These are phyloP conservation scores for Xylariaceae sp. DNA, from an alignment of 2,329 filamentous ascomycete genomes.

Conservation along the genomic window DNA sequence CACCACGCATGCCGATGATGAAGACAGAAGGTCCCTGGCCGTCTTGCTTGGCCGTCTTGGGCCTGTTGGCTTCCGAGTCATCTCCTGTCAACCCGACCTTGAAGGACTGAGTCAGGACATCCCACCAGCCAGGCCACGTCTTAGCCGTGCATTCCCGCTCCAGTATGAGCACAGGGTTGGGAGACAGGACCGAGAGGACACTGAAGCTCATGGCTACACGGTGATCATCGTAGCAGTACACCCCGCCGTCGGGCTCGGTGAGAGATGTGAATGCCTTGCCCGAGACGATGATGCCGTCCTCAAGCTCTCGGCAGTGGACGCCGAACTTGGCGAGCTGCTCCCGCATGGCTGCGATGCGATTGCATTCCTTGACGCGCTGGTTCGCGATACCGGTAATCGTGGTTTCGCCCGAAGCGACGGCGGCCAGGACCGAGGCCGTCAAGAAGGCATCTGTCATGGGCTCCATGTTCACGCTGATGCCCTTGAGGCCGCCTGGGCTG, in stretches of 20 bases:
- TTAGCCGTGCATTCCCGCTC: constrained; percentile 94
- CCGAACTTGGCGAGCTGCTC: constrained; percentile 92
- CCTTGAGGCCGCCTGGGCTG: constrained; percentile 61
- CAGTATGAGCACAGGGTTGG: constrained; percentile 65
- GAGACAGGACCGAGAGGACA: constrained; percentile 68
- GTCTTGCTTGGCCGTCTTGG: constrained; percentile 28
- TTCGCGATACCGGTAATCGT: constrained; percentile 93
- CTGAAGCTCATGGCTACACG: constrained; percentile 98
- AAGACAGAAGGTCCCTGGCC: constrained; percentile 63
- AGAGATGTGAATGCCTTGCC: constrained; percentile 44
- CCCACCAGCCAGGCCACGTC: constrained; percentile 99
- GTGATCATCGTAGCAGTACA: constrained; percentile 96
- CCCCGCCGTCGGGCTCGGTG: constrained; percentile 51
- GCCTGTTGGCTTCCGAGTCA: constrained; percentile 37
- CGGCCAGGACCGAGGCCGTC: constrained; percentile 86
- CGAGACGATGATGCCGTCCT: constrained; percentile 80
- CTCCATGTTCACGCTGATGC: constrained; percentile 88
- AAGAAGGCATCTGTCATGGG: constrained; percentile 99
- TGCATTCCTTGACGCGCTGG: constrained; percentile 96
- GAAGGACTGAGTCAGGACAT: constrained; percentile 73
- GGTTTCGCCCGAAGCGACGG: constrained; percentile 76
- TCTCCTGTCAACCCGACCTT: constrained; percentile 68
- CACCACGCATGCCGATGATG: constrained; percentile 94
- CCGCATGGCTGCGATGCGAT: constrained; percentile 92
- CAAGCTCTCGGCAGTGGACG: constrained; percentile 75